Evolutionary conservation across 257 asterid species (phyloP), one percentile per base, ranked within the genome.

Genomic region (Plectranthus barbatus): DNA sequence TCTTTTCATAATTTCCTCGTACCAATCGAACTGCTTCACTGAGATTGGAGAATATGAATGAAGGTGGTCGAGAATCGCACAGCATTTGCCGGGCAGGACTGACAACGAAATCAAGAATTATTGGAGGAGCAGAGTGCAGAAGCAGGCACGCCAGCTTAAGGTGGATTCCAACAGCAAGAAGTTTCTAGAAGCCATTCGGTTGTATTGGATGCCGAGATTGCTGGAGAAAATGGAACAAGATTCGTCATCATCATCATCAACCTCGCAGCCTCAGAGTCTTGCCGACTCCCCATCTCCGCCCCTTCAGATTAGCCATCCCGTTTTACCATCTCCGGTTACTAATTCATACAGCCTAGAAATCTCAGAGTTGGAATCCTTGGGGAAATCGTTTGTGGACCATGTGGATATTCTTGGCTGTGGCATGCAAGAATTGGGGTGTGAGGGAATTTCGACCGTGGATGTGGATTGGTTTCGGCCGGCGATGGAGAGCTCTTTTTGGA

Each of bases 81-180:
- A 77, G 45, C 79, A 83, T 68, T 56, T 90, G 29, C 95, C 92
- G 0, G 97, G 95, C 49, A 83, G 97, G 67, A 90, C 97, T 0
- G 97, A 90, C 31, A 90, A 90, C 7, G 97, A 90, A 62, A 86
- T 90, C 56, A 90, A 90, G 80, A 90, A 86, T 9, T 90, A 90
- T 50, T 90, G 97, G 97, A 80, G 97, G 68, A 90, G 95, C 31
- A 77, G 94, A 78, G 95, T 90, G 37, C 92, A 90, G 15, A 90
- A 90, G 57, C 97, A 90, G 70, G 97, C 97, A 0, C 73, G 90
- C 10, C 95, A 90, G 29, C 82, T 90, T 0, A 90, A 90, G 39
- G 56, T 84, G 12, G 95, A 90, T 73, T 83, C 90, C 12, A 84
- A 90, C 58, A 90, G 94, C 83, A 75, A 66, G 18, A 84, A 76